Conservation (phyloP, 1,139 yeast genomes). For the Diutina rugosa region DNA sequence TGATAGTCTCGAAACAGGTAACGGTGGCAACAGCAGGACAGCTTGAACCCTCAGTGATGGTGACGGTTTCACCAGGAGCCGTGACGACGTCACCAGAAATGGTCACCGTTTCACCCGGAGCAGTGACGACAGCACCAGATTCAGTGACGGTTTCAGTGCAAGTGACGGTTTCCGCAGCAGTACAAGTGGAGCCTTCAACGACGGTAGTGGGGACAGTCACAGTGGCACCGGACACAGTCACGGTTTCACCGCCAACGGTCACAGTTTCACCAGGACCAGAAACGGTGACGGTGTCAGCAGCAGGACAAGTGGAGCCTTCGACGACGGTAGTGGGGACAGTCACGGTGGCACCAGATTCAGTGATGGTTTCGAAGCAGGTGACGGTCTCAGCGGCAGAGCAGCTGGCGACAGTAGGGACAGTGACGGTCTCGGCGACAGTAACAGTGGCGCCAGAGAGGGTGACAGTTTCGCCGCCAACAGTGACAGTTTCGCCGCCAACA, state of each 20-base stretch:
- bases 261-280: not conserved
- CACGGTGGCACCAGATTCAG: no score
- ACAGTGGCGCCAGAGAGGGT: no score
- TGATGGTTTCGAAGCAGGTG: not conserved
- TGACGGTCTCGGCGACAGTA: no score
- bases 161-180: not conserved
- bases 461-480: not conserved
- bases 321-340: no score
- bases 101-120: not conserved
- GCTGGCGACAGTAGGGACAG: no score
- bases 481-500: no score
- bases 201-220: not conserved
- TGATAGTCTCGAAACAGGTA: not conserved
- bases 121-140: not conserved
- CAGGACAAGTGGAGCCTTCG: not conserved
- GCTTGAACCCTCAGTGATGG: not conserved
- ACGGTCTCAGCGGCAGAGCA: no score
- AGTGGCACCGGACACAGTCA: not conserved
- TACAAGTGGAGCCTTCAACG: not conserved
- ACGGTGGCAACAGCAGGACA: not conserved
- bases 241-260: not conserved
- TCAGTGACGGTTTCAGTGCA: not conserved
- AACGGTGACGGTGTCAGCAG: not conserved
- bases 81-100: not conserved
- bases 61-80: not conserved